Evolutionary conservation across 148 eudicot species (phyloP), one percentile per base, ranked within the genome.

Genomic region (Fagopyrum esculentum): DNA sequence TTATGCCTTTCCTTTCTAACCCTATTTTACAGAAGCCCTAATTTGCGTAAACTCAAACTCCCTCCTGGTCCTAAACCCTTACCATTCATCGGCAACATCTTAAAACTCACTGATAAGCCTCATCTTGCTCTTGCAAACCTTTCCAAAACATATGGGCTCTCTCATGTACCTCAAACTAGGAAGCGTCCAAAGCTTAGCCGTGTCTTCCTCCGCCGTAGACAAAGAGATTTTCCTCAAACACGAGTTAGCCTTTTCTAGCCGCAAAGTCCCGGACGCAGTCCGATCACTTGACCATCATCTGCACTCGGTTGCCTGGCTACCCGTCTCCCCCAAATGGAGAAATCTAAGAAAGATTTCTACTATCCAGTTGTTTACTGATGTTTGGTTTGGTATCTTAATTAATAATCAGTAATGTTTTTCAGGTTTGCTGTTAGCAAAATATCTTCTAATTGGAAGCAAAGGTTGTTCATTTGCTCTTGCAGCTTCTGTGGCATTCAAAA

Each of bases 261-360:
- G 80, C 4, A 47, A 60, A 0, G 57, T 72, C 0, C 80, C 75
- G 0, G 75, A 73, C 2, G 75, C 75, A 0, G 75, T 77, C 1
- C 35, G 70, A 10, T 69, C 57, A 12, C 50, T 44, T 43, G 71
- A 51, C 55, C 80, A 77, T 8, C 75, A 77, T 52, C 12, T 22
- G 0, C 56, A 56, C 71, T 77, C 80, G 4, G 49, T 79, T 1
- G 78, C 78, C 0, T 79, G 81, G 81, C 12, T 75, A n/a, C 77
- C 77, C 17, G 78, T 70, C n/a, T 45, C 44, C 19, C 78, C 73
- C 6, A 45, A 54, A 22, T 79, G 81, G 81, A 45, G 78, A 6
- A 52, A 45, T n/a, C 74, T 75, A 0, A 55, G 81, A 4, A 69
- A 69, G 48, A 52, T 79, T 74, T 74, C 73, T 8, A 29, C 74